Percentiles rank a stretch among this genome's conserved stretches.
Evolutionary conservation across 768 basidiomycete genomes (phyloP).

Genomic region (Solioccasus polychromus): DNA sequence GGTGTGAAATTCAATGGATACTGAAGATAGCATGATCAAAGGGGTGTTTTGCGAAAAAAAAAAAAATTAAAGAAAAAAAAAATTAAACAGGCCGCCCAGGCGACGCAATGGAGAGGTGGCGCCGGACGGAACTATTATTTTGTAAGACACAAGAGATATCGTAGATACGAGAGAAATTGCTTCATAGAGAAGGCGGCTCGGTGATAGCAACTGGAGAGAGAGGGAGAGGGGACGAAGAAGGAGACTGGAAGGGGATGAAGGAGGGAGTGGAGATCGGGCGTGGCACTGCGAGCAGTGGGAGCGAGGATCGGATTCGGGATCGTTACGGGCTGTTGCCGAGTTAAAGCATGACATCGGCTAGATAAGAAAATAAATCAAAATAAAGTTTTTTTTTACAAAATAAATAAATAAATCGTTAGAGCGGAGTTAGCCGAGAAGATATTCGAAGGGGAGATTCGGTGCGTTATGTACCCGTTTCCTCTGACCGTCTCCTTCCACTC

Average conservation of each 20-base stretch:
- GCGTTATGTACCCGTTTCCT: slow-evolving; percentile 31
- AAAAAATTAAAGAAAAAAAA: not conserved
- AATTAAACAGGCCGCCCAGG: slow-evolving; percentile 1
- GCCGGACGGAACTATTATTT: slow-evolving; percentile 17
- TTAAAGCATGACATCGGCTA: slow-evolving; percentile 26
- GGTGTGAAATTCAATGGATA: slow-evolving; percentile 12
- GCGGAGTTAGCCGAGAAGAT: slow-evolving; percentile 29
- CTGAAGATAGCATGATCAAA: slow-evolving; percentile 8
- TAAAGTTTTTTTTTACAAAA: slow-evolving; percentile 5
- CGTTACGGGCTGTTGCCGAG: slow-evolving; percentile 10
- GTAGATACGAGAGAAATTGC: not conserved
- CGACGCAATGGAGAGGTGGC: slow-evolving; percentile 1
- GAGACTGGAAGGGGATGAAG: not conserved
- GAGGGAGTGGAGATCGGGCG: slow-evolving; percentile 16
- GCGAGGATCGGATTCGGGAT: slow-evolving; percentile 6
- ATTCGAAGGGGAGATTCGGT: slow-evolving; percentile 16
- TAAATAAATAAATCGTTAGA: slow-evolving; percentile 10
- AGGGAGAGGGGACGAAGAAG: not conserved
- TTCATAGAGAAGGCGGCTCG: too few relatives aligned
- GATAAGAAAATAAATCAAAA: slow-evolving; percentile 16
- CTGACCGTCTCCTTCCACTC: slow-evolving; percentile 25
- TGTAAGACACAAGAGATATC: not conserved
- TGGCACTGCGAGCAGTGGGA: slow-evolving; percentile 15
- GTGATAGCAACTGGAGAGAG: too few relatives aligned
- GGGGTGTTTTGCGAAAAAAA: not conserved